Conservation (phyloP, 2,329 filamentous ascomycete genomes). For the Lachnellula cervina region DNA sequence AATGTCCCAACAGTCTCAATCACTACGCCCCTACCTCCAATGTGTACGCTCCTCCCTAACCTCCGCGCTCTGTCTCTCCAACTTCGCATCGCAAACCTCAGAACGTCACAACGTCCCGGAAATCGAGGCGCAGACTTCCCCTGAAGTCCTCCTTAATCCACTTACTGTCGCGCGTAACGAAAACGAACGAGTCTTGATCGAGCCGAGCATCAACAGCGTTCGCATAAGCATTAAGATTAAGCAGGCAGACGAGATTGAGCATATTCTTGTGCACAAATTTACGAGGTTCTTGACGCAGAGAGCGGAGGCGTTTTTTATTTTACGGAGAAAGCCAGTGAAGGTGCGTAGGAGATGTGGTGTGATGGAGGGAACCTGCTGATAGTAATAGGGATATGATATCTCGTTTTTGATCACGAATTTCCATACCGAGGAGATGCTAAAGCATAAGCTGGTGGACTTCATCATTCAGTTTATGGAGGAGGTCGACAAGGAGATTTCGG, state of each 20-base stretch:
- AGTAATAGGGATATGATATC: conserved; percentile 83
- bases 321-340: conserved; percentile 92
- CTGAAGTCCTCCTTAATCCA: conserved; percentile 89
- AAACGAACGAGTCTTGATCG: conserved; percentile 93
- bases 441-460: conserved; percentile 98
- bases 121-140: conserved; percentile 87
- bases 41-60: conserved; percentile 93
- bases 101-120: conserved; percentile 98
- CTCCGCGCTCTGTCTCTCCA: conserved; percentile 85
- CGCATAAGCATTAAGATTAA: conserved; percentile 98
- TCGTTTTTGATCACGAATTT: conserved; percentile 98
- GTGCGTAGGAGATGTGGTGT: conserved; percentile 41
- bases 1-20: conserved; percentile 68
- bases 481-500: conserved; percentile 98
- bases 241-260: conserved; percentile 97
- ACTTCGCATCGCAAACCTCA: conserved; percentile 95
- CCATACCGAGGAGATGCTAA: conserved; percentile 97
- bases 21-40: conserved; percentile 90
- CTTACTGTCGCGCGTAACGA: conserved; percentile 90
- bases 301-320: conserved; percentile 94
- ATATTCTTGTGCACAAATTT: conserved; percentile 98
- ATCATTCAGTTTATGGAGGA: conserved; percentile 99
- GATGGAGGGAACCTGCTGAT: conserved; percentile 13
- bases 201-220: conserved; percentile 95
- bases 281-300: conserved; percentile 93